Base-by-base conservation (phyloP, 225 moss, liverwort and hornwort genomes). In the Marchantia paleacea region DNA sequence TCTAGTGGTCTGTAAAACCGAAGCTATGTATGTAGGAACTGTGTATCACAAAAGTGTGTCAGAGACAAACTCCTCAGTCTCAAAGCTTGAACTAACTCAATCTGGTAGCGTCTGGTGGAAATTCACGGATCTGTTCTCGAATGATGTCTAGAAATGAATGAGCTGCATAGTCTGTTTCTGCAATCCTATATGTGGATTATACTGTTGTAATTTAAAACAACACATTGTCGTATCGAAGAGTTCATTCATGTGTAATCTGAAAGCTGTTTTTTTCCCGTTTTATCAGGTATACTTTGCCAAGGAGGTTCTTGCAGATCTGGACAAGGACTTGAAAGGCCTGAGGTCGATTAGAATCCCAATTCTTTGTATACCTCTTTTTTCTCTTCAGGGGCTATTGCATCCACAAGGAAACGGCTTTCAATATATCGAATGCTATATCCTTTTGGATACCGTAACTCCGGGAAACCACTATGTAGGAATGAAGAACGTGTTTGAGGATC, bases 231-330 rank as follows among this genome's bases (percentile, higher is more conserved):
- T n/a, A n/a, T n/a, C n/a, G n/a, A n/a, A n/a, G n/a, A n/a, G n/a
- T n/a, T n/a, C n/a, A n/a, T 39, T 39, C 3, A 39, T 39, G 39
- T 39, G 39, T 39, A 39, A 39, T 57, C n/a, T 82, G 60, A 80
- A 80, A 51, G 18, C 16, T 66, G 60, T 50, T 8, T 16, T 58
- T 72, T 49, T 78, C 12, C 55, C 14, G 39, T 53, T 7, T 72
- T 62, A 79, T 28, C 88, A 99, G 99, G 99, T 99, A 29, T 95
- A 93, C 79, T 99, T 92, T 88, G 93, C 99, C 39, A 99, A 92
- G 84, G 99, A 95, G 85, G 90, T 99, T 47, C 86, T 99, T 83
- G 91, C 94, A 18, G 91, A 95, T 85, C 78, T 99, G 82, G 91
- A 92, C 82, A 95, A 95, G 88, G 94, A 95, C 80, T 82, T 99